Evolutionary conservation across 2,329 filamentous ascomycete species (phyloP), one percentile per base, ranked within the genome.

Genomic region (Diaporthe batatas): DNA sequence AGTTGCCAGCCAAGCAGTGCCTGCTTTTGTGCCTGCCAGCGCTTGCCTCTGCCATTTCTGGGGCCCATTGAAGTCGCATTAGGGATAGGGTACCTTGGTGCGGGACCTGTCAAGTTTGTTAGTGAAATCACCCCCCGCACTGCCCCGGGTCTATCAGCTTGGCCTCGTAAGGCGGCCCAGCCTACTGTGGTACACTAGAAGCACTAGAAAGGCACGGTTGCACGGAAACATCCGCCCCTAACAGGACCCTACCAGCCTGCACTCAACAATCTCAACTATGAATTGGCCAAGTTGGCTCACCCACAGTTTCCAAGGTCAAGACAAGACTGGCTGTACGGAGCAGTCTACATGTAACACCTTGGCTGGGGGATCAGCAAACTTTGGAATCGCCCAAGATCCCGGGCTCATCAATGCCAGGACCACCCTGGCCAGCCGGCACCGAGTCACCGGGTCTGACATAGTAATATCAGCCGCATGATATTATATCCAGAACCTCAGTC

Each of bases 141-240:
- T 53, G 68, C 55, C 55, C 68, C 55, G 11, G 25, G 36, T 42
- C 44, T 51, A 51, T 51, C 62, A 36, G 29, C 62, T 65, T 65
- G 62, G 62, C 62, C 62, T 21, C 44, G 42, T 18, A 32, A 65
- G 44, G 36, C 44, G 29, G n/a, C 62, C 62, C 44, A 36, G 14
- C 29, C 29, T 5, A 29, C 2, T 3, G 2, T 3, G 29, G 29
- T 5, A 29, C 29, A 29, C 34, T 36, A 36, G 34, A 36, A 36
- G 11, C 34, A 8, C 39, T 42, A 16, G 39, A 18, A 42, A 42
- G 11, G 39, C 12, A 14, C 16, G 39, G 39, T 14, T 14, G n/a
- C n/a, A 12, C n/a, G 44, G 42, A 44, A 18, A 44, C 42, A 44
- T 47, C 16, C 18, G 44, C 8, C 18, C 18, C 32, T 23, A 62